phyloP scores from a whole-genome alignment of 306 rosid genomes.

The Senna siamea region DNA sequence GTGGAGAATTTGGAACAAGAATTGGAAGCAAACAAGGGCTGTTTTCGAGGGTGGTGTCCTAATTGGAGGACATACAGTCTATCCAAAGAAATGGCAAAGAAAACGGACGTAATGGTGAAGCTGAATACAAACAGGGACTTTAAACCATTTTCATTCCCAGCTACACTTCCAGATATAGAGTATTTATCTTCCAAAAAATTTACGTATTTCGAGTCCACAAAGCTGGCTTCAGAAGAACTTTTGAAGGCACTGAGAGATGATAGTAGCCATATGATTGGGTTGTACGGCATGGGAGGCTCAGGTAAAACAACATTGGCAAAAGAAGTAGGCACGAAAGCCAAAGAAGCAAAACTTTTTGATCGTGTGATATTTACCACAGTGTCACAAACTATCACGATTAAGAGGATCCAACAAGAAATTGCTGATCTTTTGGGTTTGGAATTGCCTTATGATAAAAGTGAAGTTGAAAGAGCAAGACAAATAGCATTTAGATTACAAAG shows the following conservation, averaged over 20 bases:
- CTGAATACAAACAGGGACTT: background rate
- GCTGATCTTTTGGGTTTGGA: background rate
- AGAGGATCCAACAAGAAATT: background rate
- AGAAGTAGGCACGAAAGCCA: background rate
- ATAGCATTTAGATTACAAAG: background rate
- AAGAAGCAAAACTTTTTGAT: background rate
- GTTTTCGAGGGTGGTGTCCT: conserved; percentile 2
- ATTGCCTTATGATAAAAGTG: background rate
- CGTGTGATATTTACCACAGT: background rate
- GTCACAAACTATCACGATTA: background rate
- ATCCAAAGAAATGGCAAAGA: background rate
- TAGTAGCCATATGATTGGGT: background rate
- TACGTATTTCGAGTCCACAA: background rate
- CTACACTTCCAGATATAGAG: background rate
- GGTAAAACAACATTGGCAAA: background rate
- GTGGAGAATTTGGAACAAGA: background rate
- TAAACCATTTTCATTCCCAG: background rate
- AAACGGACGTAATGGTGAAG: background rate
- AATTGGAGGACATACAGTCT: background rate
- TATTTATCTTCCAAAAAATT: background rate
- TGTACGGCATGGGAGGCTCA: background rate
- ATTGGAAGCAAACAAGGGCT: background rate
- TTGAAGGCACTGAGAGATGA: background rate
- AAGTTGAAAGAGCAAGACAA: background rate
- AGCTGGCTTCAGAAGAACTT: background rate